A percentile compares a stretch with the other conserved stretches of the same genome.
These are phyloP conservation scores for Serendipita sp. DNA, from an alignment of 768 basidiomycete genomes.

Conservation along the genomic window DNA sequence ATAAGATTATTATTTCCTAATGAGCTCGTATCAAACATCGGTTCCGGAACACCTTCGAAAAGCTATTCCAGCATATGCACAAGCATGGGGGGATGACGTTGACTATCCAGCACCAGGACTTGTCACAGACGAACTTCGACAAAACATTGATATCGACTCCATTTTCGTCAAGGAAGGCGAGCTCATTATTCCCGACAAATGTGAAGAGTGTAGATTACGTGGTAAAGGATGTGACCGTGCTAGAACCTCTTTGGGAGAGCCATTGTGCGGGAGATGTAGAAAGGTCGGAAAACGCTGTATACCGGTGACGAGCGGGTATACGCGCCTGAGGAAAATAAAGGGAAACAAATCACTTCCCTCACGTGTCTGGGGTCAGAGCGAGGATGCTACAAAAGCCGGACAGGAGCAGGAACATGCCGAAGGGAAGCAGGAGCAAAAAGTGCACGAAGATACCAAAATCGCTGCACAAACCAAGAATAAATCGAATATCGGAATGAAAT, in stretches of 20 bases:
- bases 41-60: not conserved
- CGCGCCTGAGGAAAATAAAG: not conserved
- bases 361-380: not conserved
- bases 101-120: not conserved
- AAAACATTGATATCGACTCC: constrained; percentile 1
- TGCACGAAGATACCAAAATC: not conserved
- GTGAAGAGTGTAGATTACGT: not conserved
- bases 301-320: not conserved
- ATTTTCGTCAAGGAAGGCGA: constrained; percentile 1
- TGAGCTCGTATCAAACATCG: too few species aligned
- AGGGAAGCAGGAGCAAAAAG: not conserved
- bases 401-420: not conserved
- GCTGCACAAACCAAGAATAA: not conserved
- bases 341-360: not conserved
- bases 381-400: not conserved
- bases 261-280: not conserved
- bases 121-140: not conserved
- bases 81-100: not conserved
- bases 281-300: not conserved
- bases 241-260: not conserved
- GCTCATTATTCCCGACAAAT: constrained; percentile 1
- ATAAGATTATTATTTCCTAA: too few species aligned
- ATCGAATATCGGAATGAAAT: not conserved
- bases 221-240: constrained; percentile 2
- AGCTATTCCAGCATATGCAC: not conserved